Evolutionary conservation across 306 rosid species (phyloP).

Genomic region (Mimosa pudica): DNA sequence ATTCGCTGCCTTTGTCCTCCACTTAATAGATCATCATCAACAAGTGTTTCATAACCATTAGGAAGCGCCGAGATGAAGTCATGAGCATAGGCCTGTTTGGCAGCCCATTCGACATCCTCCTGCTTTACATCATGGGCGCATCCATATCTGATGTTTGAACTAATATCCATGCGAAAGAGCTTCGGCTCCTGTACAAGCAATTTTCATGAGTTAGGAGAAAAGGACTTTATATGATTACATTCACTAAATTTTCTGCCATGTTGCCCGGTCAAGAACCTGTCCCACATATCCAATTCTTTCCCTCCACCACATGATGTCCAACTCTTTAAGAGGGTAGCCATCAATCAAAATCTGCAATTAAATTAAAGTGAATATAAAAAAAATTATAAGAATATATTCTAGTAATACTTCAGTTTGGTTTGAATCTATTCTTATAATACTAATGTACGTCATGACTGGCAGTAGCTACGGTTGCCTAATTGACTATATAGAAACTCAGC

Average conservation of each 20-base stretch:
- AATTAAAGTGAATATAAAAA: not conserved
- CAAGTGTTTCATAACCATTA: constrained; percentile 79
- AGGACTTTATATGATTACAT: not conserved
- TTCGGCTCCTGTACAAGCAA: constrained; percentile 74
- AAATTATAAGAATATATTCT: not conserved
- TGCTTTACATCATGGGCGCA: constrained; percentile 63
- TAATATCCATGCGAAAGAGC: constrained; percentile 84
- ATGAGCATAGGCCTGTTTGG: constrained; percentile 92
- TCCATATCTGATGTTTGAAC: constrained; percentile 91
- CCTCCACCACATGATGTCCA: constrained; percentile 93
- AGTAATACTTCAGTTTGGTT: no score
- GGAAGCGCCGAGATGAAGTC: constrained; percentile 85
- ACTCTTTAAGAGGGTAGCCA: constrained; percentile 66
- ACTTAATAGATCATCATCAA: constrained; percentile 91
- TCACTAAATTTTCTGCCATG: constrained; percentile 23
- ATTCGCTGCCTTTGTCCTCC: constrained; percentile 98
- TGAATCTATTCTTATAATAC: not conserved
- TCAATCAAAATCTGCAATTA: constrained; percentile 81
- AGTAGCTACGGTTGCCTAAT: constrained; percentile 11
- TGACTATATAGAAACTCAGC: constrained; percentile 22
- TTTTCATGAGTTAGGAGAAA: constrained; percentile 25
- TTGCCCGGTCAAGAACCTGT: constrained; percentile 60
- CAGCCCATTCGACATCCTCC: constrained; percentile 91
- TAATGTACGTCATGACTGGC: not conserved
- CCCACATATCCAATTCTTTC: constrained; percentile 91